Evolutionary conservation across 192 early-diverging fungal species (phyloP).

Genomic region (Rhizophagus clarus): DNA sequence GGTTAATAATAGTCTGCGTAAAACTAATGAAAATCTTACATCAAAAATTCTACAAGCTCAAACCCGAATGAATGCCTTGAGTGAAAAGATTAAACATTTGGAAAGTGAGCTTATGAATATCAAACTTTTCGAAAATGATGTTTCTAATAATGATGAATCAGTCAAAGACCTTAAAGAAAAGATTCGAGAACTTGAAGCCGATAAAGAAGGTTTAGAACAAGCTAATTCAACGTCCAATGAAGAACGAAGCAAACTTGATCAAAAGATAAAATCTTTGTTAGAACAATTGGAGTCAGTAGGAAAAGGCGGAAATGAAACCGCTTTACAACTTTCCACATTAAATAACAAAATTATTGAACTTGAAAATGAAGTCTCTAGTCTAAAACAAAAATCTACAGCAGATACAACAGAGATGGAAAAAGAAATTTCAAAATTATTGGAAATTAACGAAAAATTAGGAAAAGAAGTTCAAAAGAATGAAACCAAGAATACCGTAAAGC

Average conservation of each 20-base stretch:
- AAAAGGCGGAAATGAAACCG: slow-evolving; percentile 5
- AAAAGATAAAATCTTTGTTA: slow-evolving; percentile 20
- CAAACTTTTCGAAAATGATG: background rate
- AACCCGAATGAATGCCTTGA: slow-evolving; percentile 8
- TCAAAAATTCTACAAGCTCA: slow-evolving; percentile 5
- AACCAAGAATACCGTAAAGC: background rate
- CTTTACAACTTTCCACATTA: background rate
- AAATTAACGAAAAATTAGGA: slow-evolving; percentile 18
- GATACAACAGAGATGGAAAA: background rate
- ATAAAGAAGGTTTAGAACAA: slow-evolving; percentile 22
- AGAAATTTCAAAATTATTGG: slow-evolving; percentile 20
- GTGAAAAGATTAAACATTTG: slow-evolving; percentile 7
- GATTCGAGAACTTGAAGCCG: slow-evolving; percentile 22
- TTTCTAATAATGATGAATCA: background rate
- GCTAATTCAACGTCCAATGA: background rate
- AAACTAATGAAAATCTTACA: slow-evolving; percentile 22
- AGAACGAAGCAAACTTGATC: slow-evolving; percentile 23
- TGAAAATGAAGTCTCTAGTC: background rate
- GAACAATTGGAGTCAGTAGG: background rate
- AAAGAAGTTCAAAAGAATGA: slow-evolving; percentile 5
- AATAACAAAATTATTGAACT: slow-evolving; percentile 13
- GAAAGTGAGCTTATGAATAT: slow-evolving; percentile 6
- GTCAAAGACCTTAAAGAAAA: slow-evolving; percentile 4
- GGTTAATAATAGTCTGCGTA: slow-evolving; percentile 2
- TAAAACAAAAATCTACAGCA: background rate